Evolutionary conservation across 2,329 filamentous ascomycete genomes (phyloP).

Genomic region (Exophiala mesophila): DNA sequence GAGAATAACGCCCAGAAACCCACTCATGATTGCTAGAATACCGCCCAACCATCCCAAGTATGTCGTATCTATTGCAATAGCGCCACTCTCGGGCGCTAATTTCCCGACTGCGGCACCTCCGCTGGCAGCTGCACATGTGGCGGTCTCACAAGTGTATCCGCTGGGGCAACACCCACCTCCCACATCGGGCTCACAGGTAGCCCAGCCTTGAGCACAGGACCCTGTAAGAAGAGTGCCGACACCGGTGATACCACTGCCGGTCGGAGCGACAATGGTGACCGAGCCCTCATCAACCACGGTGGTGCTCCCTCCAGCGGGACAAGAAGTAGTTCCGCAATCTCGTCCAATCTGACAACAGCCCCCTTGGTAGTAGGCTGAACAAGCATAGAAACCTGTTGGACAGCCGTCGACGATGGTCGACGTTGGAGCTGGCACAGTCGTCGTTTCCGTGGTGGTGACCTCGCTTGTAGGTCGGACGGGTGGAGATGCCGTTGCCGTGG

Average conservation of each 20-base stretch:
- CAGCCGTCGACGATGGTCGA: constrained; percentile 48
- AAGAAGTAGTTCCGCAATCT: constrained; percentile 76
- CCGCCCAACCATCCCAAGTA: not conserved
- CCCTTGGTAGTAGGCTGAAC: constrained; percentile 71
- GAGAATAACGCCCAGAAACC: not conserved
- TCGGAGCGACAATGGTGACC: constrained; percentile 64
- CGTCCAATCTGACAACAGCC: constrained; percentile 87
- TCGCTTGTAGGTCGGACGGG: constrained; percentile 37
- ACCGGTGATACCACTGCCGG: constrained; percentile 38
- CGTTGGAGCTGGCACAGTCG: constrained; percentile 31
- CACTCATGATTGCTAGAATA: not conserved
- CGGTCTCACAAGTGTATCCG: constrained; percentile 67
- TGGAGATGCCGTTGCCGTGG: constrained; percentile 29
- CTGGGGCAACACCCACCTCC: constrained; percentile 79
- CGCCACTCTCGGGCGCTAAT: constrained; percentile 30
- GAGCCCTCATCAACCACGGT: constrained; percentile 62
- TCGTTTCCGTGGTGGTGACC: constrained; percentile 14
- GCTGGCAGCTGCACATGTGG: constrained; percentile 61
- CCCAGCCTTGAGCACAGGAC: constrained; percentile 76
- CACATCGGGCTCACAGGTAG: constrained; percentile 58
- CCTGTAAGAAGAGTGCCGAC: constrained; percentile 31
- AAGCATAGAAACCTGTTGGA: constrained; percentile 88
- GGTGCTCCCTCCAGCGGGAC: constrained; percentile 58
- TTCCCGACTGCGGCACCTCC: constrained; percentile 43
- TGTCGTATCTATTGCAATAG: constrained; percentile 4